These are phyloP conservation scores for Linum lewisii DNA, from an alignment of 345 rosid genomes.

Conservation along the genomic window DNA sequence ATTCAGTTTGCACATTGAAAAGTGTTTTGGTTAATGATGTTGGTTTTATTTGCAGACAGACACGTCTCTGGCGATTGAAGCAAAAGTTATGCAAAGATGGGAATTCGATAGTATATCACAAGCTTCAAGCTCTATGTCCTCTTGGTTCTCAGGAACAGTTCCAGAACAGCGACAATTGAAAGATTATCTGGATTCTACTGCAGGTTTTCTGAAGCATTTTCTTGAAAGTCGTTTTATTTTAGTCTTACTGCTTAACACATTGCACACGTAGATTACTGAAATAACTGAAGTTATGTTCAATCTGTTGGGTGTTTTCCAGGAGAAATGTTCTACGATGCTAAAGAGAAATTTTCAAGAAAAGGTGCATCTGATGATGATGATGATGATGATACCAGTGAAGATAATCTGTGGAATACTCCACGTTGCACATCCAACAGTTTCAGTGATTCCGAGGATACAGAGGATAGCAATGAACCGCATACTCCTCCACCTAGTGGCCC, in stretches of 20 bases:
- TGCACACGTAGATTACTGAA: too few relatives aligned
- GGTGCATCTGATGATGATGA: slow-evolving; percentile 18
- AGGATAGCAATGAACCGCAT: slow-evolving; percentile 32
- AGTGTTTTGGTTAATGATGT: slow-evolving; percentile 19
- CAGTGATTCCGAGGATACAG: slow-evolving; percentile 21
- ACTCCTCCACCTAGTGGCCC: slow-evolving; percentile 73
- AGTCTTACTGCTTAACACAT: neutral
- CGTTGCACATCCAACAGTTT: slow-evolving; percentile 27
- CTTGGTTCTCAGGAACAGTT: slow-evolving; percentile 76
- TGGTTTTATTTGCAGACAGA: slow-evolving; percentile 57
- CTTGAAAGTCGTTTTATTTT: slow-evolving; percentile 5
- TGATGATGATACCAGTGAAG: slow-evolving; percentile 23
- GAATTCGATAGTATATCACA: slow-evolving; percentile 87
- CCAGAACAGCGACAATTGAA: slow-evolving; percentile 42
- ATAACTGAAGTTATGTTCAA: neutral
- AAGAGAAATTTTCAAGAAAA: slow-evolving; percentile 40
- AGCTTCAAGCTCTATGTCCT: slow-evolving; percentile 48
- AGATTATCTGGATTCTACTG: slow-evolving; percentile 42
- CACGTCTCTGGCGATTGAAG: slow-evolving; percentile 81
- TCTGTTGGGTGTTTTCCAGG: slow-evolving; percentile 35
- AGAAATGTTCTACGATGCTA: slow-evolving; percentile 73
- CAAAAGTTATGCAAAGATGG: slow-evolving; percentile 91
- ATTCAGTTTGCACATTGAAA: slow-evolving; percentile 4
- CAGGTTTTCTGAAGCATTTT: slow-evolving; percentile 34
- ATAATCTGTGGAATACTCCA: slow-evolving; percentile 29